phyloP scores from a whole-genome alignment of 306 rosid species.

The Ceratonia siliqua region DNA sequence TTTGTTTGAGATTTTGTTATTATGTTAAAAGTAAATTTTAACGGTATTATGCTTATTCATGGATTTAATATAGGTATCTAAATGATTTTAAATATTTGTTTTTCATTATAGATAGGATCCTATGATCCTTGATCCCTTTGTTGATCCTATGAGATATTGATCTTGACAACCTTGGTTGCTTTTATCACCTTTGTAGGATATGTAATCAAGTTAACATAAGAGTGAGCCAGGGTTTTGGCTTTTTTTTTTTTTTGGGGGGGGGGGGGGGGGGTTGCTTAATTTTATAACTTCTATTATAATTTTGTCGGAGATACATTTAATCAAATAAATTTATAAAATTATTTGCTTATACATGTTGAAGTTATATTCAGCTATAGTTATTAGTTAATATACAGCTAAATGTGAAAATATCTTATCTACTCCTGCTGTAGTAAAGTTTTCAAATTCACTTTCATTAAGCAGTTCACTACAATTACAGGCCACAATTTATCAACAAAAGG shows the following conservation, averaged over 20 bases:
- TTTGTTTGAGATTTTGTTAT: not conserved
- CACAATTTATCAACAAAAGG: conserved; percentile 96
- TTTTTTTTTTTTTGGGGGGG: too few relatives aligned
- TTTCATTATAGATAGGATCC: not conserved
- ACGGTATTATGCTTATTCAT: not conserved
- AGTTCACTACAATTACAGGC: conserved; percentile 62
- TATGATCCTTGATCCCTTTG: not conserved
- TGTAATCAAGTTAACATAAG: not conserved
- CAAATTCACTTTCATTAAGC: conserved; percentile 28
- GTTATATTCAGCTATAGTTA: not conserved
- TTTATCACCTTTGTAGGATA: too few relatives aligned
- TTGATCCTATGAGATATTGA: not conserved
- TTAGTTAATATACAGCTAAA: not conserved
- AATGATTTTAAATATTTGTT: not conserved
- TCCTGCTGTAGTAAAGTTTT: conserved; percentile 20
- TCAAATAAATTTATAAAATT: too few relatives aligned
- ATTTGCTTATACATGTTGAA: not conserved
- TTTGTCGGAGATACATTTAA: not conserved
- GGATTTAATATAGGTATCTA: not conserved
- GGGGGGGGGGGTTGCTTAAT: not conserved
- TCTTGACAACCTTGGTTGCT: not conserved
- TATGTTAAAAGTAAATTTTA: not conserved
- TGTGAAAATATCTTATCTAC: not conserved
- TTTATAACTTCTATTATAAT: not conserved
- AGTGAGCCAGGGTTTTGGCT: not conserved